These are phyloP conservation scores for Venturia carpophila DNA, from an alignment of 2,329 filamentous ascomycete species.

Conservation along the genomic window DNA sequence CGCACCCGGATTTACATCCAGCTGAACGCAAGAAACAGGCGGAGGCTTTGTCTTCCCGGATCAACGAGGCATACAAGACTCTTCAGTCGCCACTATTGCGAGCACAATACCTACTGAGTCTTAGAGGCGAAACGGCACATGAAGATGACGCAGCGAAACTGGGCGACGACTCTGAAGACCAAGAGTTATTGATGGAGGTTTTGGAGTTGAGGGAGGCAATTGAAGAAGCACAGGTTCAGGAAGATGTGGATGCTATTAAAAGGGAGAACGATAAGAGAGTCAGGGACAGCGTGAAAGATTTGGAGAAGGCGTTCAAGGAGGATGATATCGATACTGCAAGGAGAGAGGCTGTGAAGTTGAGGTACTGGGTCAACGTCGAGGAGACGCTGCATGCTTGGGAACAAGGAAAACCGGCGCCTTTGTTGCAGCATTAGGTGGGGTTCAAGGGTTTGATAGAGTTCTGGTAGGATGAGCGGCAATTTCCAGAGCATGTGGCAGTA, in stretches of 20 bases:
- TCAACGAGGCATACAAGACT: constrained; percentile 90
- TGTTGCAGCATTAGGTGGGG: constrained; percentile 44
- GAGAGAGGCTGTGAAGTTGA: constrained; percentile 64
- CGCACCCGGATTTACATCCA: constrained; percentile 62
- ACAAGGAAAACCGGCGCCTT: constrained; percentile 54
- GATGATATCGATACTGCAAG: constrained; percentile 61
- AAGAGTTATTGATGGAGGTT: constrained; percentile 67
- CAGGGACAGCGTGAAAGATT: constrained; percentile 48
- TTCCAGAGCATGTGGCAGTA: too few relatives aligned
- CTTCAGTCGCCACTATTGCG: constrained; percentile 68
- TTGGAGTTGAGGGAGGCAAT: constrained; percentile 65
- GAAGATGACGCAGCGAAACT: constrained; percentile 69
- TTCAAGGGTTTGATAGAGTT: background rate
- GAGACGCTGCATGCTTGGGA: constrained; percentile 81
- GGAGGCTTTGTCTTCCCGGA: constrained; percentile 63
- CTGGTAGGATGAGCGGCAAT: background rate
- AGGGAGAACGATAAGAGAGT: constrained; percentile 62
- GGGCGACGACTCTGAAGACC: constrained; percentile 35
- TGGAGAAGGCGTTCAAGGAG: constrained; percentile 58
- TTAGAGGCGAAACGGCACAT: constrained; percentile 67
- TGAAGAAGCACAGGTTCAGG: constrained; percentile 49
- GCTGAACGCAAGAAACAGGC: constrained; percentile 50
- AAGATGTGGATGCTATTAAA: constrained; percentile 52
- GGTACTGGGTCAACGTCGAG: constrained; percentile 86
- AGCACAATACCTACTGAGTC: constrained; percentile 75